A percentile compares a stretch with the other conserved stretches of the same genome.
Evolutionary conservation across 805 yeast genomes (phyloP).

Genomic region (Kodamaea jinghongensis): DNA sequence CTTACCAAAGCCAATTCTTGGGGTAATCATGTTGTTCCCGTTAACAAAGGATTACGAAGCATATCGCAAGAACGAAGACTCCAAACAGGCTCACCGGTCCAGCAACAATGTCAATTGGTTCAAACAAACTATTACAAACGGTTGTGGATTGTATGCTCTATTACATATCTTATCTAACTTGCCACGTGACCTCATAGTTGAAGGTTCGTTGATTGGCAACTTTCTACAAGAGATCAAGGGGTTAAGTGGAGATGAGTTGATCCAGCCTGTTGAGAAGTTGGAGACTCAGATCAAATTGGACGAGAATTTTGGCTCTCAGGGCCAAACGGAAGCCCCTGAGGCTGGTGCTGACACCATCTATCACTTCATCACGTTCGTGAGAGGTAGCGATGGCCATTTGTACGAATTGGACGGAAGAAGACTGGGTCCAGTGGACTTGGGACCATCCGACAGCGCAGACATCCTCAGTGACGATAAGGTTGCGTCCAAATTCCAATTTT

Average conservation of each 20-base stretch:
- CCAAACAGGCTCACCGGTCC: conserved; percentile 24
- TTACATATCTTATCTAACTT: conserved; percentile 57
- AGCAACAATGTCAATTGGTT: conserved; percentile 61
- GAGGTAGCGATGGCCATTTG: conserved; percentile 52
- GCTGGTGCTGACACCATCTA: conserved; percentile 51
- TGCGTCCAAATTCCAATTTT: conserved; percentile 56
- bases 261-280: conserved; percentile 44
- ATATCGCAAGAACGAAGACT: conserved; percentile 44
- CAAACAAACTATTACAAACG: conserved; percentile 79
- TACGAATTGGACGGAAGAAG: conserved; percentile 91
- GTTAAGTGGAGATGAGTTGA: conserved; percentile 28
- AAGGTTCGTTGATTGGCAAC: conserved; percentile 31
- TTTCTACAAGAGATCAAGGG: conserved; percentile 19
- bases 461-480: conserved; percentile 54
- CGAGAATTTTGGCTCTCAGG: conserved; percentile 46
- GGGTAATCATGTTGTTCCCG: conserved; percentile 81
- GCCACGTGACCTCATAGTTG: conserved; percentile 43
- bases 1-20: conserved; percentile 76
- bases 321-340: conserved; percentile 67
- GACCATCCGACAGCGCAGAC: conserved; percentile 41
- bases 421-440: conserved; percentile 68
- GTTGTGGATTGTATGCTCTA: conserved; percentile 90
- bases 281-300: conserved; percentile 43
- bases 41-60: conserved; percentile 60
- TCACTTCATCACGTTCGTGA: conserved; percentile 77